Evolutionary conservation across 495 filamentous ascomycete species (phyloP), one percentile per base, ranked within the genome.

Genomic region (Lophium mytilinum): DNA sequence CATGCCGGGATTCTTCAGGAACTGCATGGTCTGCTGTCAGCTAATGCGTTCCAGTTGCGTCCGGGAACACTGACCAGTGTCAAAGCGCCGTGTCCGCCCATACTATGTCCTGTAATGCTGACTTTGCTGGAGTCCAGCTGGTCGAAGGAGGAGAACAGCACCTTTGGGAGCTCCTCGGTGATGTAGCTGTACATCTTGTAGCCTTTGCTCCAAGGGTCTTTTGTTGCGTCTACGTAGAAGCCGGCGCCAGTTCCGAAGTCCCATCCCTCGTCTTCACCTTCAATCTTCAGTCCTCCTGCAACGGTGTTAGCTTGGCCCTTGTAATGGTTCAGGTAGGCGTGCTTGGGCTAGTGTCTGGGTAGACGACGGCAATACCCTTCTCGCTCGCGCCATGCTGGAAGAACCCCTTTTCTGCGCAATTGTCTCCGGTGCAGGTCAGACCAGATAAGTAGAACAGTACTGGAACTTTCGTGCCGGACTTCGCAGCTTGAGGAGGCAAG

Each of bases 131-230:
- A 50, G 68, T 96, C 90, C 1, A 98, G 70, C 64, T 82, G 72
- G 12, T 76, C 71, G 62, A 87, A 88, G 4, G 77, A 72, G 11
- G 66, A 69, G 70, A 90, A 95, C 9, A 96, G 78, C 0, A 83
- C 73, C n/a, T 73, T 62, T 0, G 91, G 92, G 9, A 98, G 80
- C 67, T 98, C 93, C 24, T 76, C 67, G 0, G 86, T 83, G 57
- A 97, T 79, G 73, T 98, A 98, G 60, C 76, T 85, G 73, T 96
- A 88, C 93, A 98, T 98, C 55, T 85, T 85, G 71, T 97, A 97
- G 52, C 86, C 81, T 15, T 72, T 72, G 36, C 70, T 71, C 77
- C 83, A 98, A 0, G 88, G 89, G 1, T 78, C 76, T 35, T 76
- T 76, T 0, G 87, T 93, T 9, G 93, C 94, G 70, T 98, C 84